These are phyloP conservation scores for Vanilla planifolia DNA, from an alignment of 106 monocot genomes.

Conservation along the genomic window DNA sequence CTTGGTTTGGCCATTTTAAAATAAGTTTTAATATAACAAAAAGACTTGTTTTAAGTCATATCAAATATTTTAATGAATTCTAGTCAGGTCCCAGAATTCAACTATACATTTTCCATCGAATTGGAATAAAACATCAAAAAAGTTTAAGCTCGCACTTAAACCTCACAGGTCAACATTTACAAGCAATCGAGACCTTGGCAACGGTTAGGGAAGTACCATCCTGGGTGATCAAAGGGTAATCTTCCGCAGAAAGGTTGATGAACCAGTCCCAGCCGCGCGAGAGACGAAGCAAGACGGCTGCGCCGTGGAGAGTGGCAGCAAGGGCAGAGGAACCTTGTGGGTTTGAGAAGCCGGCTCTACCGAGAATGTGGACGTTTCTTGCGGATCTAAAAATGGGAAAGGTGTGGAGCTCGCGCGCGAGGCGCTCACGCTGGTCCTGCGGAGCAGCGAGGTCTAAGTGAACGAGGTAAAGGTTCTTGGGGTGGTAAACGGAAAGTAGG, in stretches of 20 bases:
- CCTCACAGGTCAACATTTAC: too few species aligned
- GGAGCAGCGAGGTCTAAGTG: conserved; percentile 52
- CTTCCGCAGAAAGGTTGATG: conserved; percentile 54
- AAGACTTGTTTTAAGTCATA: too few species aligned
- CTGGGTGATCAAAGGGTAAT: conserved; percentile 82
- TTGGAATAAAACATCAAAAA: background rate
- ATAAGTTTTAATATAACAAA: too few species aligned
- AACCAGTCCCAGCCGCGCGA: conserved; percentile 55
- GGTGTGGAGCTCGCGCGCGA: conserved; percentile 24
- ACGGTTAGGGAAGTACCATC: conserved; percentile 42
- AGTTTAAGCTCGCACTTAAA: background rate
- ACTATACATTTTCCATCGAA: too few species aligned
- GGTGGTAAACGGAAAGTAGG: conserved; percentile 56
- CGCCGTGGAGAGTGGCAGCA: conserved; percentile 57
- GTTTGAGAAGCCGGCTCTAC: conserved; percentile 45
- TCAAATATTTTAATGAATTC: too few species aligned
- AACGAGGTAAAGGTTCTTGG: conserved; percentile 59
- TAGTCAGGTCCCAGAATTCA: too few species aligned
- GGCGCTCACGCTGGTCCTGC: conserved; percentile 25
- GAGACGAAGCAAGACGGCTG: conserved; percentile 44
- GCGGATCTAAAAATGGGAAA: conserved; percentile 21
- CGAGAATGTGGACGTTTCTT: conserved; percentile 52
- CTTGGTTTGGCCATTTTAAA: too few species aligned
- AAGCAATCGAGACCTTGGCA: background rate
- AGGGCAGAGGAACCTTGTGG: conserved; percentile 50